Conservation (phyloP, 2,329 filamentous ascomycete genomes). For the Bimuria novae-zelandiae region DNA sequence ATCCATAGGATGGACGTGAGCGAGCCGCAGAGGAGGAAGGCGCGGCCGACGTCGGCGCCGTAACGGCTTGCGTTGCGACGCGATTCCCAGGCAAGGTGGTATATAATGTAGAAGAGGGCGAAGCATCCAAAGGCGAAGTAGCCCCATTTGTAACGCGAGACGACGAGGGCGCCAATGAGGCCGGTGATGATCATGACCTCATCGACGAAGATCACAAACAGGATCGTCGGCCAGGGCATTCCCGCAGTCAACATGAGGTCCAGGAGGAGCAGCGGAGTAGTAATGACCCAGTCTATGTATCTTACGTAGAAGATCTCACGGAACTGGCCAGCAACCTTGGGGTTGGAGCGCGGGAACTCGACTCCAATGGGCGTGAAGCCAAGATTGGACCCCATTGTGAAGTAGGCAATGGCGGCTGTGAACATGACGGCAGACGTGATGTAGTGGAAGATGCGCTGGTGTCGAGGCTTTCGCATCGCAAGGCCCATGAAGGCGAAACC, state of each 20-base stretch:
- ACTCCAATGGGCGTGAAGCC: slow-evolving; percentile 67
- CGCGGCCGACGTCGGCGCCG: slow-evolving; percentile 58
- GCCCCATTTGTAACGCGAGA: slow-evolving; percentile 69
- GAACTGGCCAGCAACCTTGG: slow-evolving; percentile 55
- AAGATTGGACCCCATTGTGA: slow-evolving; percentile 68
- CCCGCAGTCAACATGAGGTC: slow-evolving; percentile 68
- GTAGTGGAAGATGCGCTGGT: slow-evolving; percentile 67
- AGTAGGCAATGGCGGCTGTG: slow-evolving; percentile 66
- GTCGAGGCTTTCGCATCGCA: slow-evolving; percentile 58
- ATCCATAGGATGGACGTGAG: slow-evolving; percentile 67
- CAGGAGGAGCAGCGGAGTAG: slow-evolving; percentile 66
- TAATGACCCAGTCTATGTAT: slow-evolving; percentile 69
- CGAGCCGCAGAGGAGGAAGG: slow-evolving; percentile 61
- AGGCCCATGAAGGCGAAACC: slow-evolving; percentile 60
- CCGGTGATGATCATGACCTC: slow-evolving; percentile 70
- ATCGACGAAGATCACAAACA: slow-evolving; percentile 66
- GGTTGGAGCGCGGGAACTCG: slow-evolving; percentile 57
- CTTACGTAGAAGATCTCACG: slow-evolving; percentile 70
- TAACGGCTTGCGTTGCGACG: slow-evolving; percentile 60
- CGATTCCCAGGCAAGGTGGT: slow-evolving; percentile 61
- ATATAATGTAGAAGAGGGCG: slow-evolving; percentile 64
- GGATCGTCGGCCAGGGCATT: slow-evolving; percentile 66
- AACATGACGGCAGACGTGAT: slow-evolving; percentile 64
- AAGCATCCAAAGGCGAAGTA: slow-evolving; percentile 62
- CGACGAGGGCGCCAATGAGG: slow-evolving; percentile 67